Evolutionary conservation across 192 early-diverging fungal species (phyloP), one percentile per base, ranked within the genome.

Genomic region (Cetraspora pellucida): DNA sequence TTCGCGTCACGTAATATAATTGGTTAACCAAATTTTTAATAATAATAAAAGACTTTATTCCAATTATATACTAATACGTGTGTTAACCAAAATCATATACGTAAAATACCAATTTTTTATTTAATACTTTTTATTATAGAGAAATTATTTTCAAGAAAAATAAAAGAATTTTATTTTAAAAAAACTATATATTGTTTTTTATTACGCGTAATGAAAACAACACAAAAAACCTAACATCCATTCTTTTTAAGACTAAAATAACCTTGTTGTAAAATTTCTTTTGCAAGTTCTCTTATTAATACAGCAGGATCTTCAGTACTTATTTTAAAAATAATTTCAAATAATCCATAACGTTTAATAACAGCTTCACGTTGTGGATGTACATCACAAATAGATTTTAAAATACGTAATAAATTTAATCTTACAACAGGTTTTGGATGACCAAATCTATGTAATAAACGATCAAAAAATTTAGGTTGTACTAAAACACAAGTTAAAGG

Each of bases 351-450:
- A 1, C 72, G 46, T 17, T 59, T 68, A 23, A 85, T 73, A 23
- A 85, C 44, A n/a, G 77, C 74, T 21, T 78, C 58, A 11, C 81
- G 59, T 25, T 79, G 65, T 7, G 83, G 81, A 50, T 82, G 79
- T 23, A 74, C 79, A 43, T 88, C 85, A 79, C 79, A 83, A 46
- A 88, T 74, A 13, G 80, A 78, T 43, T 75, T 70, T n/a, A 88
- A 52, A 54, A 87, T 83, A 23, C 79, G 80, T 63, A 88, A 72
- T 54, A 88, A 64, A 65, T 86, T 88, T 21, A 85, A 70, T 25
- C 87, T 81, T 13, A 88, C 87, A 6, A 81, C 83, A 61, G 87
- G 80, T 25, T 89, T 84, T 11, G 85, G 75, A 72, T 87, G 79
- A 6, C 65, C 69, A 0, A 88, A 63, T 10, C 81, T 57, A 16